Conservation (phyloP, 176 grass and related monocot species). For the Avena eriantha region DNA sequence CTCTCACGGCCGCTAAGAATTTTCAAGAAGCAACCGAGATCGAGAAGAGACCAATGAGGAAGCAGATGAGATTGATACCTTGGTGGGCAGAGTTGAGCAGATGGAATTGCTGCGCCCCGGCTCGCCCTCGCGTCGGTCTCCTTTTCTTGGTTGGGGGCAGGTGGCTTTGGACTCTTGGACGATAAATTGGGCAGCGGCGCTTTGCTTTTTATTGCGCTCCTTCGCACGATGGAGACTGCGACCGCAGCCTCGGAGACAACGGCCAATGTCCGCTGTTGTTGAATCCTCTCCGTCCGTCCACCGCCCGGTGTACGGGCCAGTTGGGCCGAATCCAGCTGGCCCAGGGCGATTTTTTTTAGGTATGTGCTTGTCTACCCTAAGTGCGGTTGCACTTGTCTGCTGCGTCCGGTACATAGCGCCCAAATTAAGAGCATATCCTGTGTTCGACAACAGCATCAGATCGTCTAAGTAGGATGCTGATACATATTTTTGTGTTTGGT, state of each 20-base stretch:
- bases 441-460: too few relatives aligned
- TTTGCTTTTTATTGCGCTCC: background rate
- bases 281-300: background rate
- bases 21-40: background rate
- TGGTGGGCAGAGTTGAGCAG: background rate
- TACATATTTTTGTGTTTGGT: too few relatives aligned
- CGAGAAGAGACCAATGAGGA: background rate
- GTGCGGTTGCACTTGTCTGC: too few relatives aligned
- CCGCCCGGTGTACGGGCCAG: background rate
- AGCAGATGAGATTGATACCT: background rate
- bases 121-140: background rate
- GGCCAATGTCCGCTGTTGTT: background rate
- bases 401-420: too few relatives aligned
- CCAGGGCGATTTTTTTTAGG: too few relatives aligned
- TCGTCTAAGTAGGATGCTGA: too few relatives aligned
- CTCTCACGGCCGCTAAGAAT: background rate
- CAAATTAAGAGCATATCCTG: too few relatives aligned
- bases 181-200: background rate
- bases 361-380: too few relatives aligned
- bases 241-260: slow-evolving; percentile 16
- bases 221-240: background rate
- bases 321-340: too few relatives aligned
- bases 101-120: background rate
- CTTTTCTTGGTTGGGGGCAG: background rate
- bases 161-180: background rate